Conservation (phyloP, 2,329 filamentous ascomycete genomes). For the Chlorencoelia australis region DNA sequence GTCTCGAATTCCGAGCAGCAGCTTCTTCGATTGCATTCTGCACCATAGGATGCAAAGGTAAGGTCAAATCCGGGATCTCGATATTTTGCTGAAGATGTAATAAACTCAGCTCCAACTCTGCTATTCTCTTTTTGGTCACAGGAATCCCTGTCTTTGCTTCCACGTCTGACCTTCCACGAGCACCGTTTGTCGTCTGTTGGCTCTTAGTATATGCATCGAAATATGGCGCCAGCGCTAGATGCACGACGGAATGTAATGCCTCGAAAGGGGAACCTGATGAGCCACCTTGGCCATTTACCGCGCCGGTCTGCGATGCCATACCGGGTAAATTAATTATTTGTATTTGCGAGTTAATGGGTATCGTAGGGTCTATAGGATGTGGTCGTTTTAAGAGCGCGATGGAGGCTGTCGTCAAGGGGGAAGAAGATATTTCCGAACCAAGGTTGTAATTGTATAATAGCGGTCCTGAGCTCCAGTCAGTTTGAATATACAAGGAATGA, state of each 20-base stretch:
- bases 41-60: conserved; percentile 82
- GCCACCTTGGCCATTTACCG: conserved; percentile 58
- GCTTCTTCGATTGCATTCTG: conserved; percentile 77
- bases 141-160: conserved; percentile 92
- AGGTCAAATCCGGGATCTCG: conserved; percentile 84
- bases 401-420: conserved; percentile 71
- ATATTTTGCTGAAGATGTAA: conserved; percentile 94
- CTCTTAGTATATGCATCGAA: conserved; percentile 93
- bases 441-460: conserved; percentile 65
- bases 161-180: conserved; percentile 67
- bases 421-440: conserved; percentile 70
- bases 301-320: conserved; percentile 54
- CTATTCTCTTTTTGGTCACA: conserved; percentile 94
- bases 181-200: conserved; percentile 55
- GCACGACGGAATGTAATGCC: conserved; percentile 82
- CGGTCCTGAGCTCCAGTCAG: conserved; percentile 30
- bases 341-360: conserved; percentile 79
- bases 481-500: conserved; percentile 20
- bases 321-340: conserved; percentile 89
- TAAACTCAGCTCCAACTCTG: conserved; percentile 83
- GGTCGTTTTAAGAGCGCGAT: conserved; percentile 86
- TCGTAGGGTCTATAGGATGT: conserved; percentile 71
- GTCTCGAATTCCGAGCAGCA: conserved; percentile 51
- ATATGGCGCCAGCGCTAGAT: conserved; percentile 85
- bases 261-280: conserved; percentile 77